Percentiles rank a stretch among this genome's conserved stretches.
Conservation (phyloP, 83 land plant genomes). For the Diphasiastrum complanatum region DNA sequence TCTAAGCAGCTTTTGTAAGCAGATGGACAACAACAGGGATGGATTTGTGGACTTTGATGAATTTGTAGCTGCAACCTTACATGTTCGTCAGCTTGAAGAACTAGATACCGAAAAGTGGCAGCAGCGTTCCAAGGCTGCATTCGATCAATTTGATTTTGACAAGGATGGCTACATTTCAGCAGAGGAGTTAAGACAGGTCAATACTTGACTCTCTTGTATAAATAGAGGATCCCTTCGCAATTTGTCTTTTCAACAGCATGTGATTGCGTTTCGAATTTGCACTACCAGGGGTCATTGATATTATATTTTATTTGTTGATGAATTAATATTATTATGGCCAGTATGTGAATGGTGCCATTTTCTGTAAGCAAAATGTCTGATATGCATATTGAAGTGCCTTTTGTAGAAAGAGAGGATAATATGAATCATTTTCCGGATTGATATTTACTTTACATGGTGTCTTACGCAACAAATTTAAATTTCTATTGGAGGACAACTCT, state of each 20-base stretch:
- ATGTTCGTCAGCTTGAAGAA: conserved; percentile 89
- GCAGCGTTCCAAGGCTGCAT: conserved; percentile 71
- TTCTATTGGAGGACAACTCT: too few species aligned
- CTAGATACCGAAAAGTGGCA: conserved; percentile 74
- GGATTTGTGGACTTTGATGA: conserved; percentile 96
- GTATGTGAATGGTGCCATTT: too few species aligned
- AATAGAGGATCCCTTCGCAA: background rate
- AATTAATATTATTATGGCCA: too few species aligned
- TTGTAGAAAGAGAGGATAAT: too few species aligned
- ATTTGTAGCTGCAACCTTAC: conserved; percentile 92
- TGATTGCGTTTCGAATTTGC: background rate
- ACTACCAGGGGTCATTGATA: background rate
- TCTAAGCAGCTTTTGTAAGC: conserved; percentile 2
- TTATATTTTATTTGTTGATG: too few species aligned
- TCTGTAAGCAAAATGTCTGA: too few species aligned
- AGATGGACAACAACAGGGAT: conserved; percentile 97
- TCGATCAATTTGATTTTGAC: conserved; percentile 88
- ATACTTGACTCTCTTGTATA: background rate
- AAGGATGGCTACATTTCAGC: conserved; percentile 88
- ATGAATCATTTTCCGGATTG: too few species aligned
- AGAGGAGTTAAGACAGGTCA: conserved; percentile 85
- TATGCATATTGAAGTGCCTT: too few species aligned
- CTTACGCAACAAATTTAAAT: too few species aligned
- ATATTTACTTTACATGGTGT: too few species aligned
- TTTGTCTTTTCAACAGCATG: too few species aligned